Percentiles rank a stretch among this genome's conserved stretches.
Evolutionary conservation across 2,329 filamentous ascomycete species (phyloP).

Genomic region (Phaeomoniella chlamydospora): DNA sequence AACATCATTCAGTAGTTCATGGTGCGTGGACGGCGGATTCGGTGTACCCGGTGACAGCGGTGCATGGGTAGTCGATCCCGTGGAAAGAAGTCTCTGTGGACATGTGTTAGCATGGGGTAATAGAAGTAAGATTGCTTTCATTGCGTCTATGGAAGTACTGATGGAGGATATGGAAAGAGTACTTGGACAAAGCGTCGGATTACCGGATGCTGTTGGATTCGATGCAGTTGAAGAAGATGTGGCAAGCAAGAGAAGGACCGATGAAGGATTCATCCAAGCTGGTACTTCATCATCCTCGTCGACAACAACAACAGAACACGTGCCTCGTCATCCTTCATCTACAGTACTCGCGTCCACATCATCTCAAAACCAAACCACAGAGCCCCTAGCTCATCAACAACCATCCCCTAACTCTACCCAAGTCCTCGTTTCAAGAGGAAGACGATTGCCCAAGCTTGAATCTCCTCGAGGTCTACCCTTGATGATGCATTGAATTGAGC

Average conservation of each 20-base stretch:
- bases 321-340: no score
- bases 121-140: slow-evolving; percentile 70
- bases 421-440: no score
- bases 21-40: slow-evolving; percentile 46
- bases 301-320: no score
- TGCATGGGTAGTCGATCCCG: slow-evolving; percentile 79
- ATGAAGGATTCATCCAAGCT: no score
- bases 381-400: no score
- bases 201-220: background rate
- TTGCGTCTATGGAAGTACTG: slow-evolving; percentile 87
- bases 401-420: no score
- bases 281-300: no score
- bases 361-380: no score
- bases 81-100: slow-evolving; percentile 66
- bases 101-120: slow-evolving; percentile 83
- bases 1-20: slow-evolving; percentile 60
- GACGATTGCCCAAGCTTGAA: background rate
- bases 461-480: background rate
- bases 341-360: no score
- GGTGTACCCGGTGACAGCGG: slow-evolving; percentile 78
- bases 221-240: no score
- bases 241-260: no score
- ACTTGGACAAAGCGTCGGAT: slow-evolving; percentile 31
- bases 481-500: background rate
- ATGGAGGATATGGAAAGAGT: slow-evolving; percentile 73